Base-by-base conservation (phyloP, 257 asterid genomes). In the Nemophila menziesii region DNA sequence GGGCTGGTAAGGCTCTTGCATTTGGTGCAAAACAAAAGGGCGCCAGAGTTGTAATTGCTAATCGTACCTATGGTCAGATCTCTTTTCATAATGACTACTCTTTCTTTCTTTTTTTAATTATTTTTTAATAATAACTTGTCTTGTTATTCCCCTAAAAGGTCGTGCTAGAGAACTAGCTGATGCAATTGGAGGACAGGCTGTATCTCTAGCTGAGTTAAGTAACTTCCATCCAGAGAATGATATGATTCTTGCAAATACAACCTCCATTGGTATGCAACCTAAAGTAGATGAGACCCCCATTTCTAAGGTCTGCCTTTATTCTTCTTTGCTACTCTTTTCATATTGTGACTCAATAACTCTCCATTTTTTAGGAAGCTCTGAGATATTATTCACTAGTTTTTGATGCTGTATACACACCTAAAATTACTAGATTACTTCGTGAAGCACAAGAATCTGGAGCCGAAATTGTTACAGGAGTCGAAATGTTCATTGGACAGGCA, bases 191-290 rank as follows among this genome's bases (percentile, higher is more conserved):
- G 96, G 80, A 22, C 65, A 79, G 61, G 93, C 99, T 11, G 52
- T 90, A 64, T 53, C 99, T 34, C 78, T 85, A 49, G 70, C 76
- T 13, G 92, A 77, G 48, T 73, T 90, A 17, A 64, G 23, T 52
- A 66, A 47, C 64, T 90, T 81, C 73, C 78, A 62, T 49, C 96
- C 99, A 1, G 99, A 90, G 53, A 61, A 51, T 5, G 96, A 80
- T 54, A 85, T 90, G 99, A 73, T 85, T 51, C 96, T 90, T 20
- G 99, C 96, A 36, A 90, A 90, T 72, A 77, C 96, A n/a, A 85
- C 99, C 26, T 76, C 93, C 16, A 69, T 90, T 0, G 99, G 96
- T n/a, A 90, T 90, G 99, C 96, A 81, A 52, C 99, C 99, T 8
- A 90, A 68, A 49, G 69, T 90, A 27, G 79, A 85, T 18, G 94